Percentiles rank a stretch among this genome's conserved stretches.
Conservation (phyloP, 2,329 filamentous ascomycete genomes). For the Didymella keratinophila region DNA sequence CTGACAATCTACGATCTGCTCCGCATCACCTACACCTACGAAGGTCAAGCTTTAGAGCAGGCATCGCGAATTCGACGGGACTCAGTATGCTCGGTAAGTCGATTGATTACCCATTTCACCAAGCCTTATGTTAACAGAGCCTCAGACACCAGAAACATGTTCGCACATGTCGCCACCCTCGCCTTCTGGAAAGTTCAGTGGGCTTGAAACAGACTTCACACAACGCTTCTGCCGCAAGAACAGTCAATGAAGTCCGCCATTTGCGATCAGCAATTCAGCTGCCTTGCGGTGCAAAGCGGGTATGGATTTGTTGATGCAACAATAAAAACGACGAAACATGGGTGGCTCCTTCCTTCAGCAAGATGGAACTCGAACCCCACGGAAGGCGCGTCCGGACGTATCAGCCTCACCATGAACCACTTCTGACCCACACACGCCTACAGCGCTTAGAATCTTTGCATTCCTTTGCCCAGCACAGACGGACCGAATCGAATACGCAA, state of each 20-base stretch:
- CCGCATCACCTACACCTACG: constrained; percentile 47
- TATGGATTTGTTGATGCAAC: background rate
- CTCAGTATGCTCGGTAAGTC: constrained; percentile 38
- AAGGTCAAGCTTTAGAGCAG: constrained; percentile 35
- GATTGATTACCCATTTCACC: background rate
- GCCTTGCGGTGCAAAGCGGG: background rate
- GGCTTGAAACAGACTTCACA: constrained; percentile 45
- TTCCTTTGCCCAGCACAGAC: constrained; percentile 4
- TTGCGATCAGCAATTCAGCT: too few species aligned
- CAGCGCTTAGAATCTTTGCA: constrained; percentile 1
- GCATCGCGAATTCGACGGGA: constrained; percentile 30
- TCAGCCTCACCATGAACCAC: background rate
- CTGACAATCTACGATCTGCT: constrained; percentile 44
- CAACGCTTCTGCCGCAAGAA: constrained; percentile 30
- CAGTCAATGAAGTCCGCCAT: constrained; percentile 10
- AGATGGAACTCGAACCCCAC: background rate
- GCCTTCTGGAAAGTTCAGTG: constrained; percentile 16
- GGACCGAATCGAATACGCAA: constrained; percentile 14
- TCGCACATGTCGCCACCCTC: constrained; percentile 27
- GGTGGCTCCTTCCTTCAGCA: background rate
- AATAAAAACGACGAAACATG: background rate
- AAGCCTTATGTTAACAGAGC: constrained; percentile 11
- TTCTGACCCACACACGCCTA: background rate
- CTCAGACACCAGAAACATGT: constrained; percentile 39
- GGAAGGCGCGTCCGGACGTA: background rate